These are phyloP conservation scores for Kandelia obovata DNA, from an alignment of 345 rosid genomes.

Conservation along the genomic window DNA sequence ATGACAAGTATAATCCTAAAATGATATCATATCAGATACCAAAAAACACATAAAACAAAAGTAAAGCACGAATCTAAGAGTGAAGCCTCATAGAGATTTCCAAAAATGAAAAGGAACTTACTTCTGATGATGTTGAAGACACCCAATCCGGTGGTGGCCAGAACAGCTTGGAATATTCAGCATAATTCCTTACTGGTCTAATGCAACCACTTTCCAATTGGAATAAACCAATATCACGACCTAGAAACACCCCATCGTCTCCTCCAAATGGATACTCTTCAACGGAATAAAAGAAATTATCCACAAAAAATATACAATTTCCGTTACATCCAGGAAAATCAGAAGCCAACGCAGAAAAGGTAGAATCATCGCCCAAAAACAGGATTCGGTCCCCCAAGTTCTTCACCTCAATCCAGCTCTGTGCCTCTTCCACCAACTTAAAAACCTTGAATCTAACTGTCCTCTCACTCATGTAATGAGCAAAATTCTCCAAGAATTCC, in stretches of 20 bases:
- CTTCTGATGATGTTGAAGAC: slow-evolving; percentile 37
- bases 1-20: no score
- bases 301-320: slow-evolving; percentile 56
- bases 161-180: slow-evolving; percentile 56
- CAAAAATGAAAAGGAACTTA: slow-evolving; percentile 31
- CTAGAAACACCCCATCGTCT: slow-evolving; percentile 18
- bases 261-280: slow-evolving; percentile 27
- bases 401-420: slow-evolving; percentile 54
- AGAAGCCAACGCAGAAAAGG: slow-evolving; percentile 54
- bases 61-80: not conserved
- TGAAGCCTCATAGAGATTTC: not conserved
- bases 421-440: slow-evolving; percentile 39
- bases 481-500: slow-evolving; percentile 36
- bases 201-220: slow-evolving; percentile 53
- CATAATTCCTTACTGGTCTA: slow-evolving; percentile 43
- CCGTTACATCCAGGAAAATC: slow-evolving; percentile 51
- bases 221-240: slow-evolving; percentile 57
- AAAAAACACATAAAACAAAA: not conserved
- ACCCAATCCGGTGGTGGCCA: slow-evolving; percentile 91
- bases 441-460: slow-evolving; percentile 69
- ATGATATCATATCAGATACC: no score
- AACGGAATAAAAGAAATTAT: slow-evolving; percentile 42
- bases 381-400: slow-evolving; percentile 53
- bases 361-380: slow-evolving; percentile 85
- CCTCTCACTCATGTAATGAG: slow-evolving; percentile 54